Evolutionary conservation across 768 basidiomycete genomes (phyloP), one percentile per base, ranked within the genome.

Genomic region (Russula compacta): DNA sequence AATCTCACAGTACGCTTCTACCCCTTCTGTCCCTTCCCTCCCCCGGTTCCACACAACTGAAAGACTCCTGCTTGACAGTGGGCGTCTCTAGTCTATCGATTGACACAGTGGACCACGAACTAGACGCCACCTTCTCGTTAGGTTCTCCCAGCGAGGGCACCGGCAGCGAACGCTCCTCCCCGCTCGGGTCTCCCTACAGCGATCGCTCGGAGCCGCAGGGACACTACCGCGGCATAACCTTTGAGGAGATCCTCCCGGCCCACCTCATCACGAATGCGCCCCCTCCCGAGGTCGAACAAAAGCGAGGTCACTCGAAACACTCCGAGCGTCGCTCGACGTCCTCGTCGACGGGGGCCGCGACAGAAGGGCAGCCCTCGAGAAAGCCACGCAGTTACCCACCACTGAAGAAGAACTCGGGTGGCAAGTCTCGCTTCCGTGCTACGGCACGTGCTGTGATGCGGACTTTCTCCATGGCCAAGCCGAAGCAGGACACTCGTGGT

Each of bases 201-300:
- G 7, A 19, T 9, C n/a, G 44, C 15, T 21, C 59, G 0, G 38
- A 40, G 17, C 6, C 21, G 51, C 49, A 14, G 19, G 42, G 51
- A 40, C 57, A 38, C 19, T 55, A 64, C 43, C 59, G 59, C 21
- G 63, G 63, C n/a, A 51, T 47, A 4, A 64, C 63, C 7, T 64
- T 61, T 29, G 59, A 50, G 17, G 59, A 64, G 0, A 47, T 64
- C 21, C 49, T 61, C 14, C 54, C 63, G 0, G 1, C 59, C 4
- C 33, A 64, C 5, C 24, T 56, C 17, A 64, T 64, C 12, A 33
- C 59, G 3, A 51, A 24, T 24, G 63, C 63, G 3, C 63, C 63
- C 5, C 40, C 63, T 19, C 36, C 43, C 14, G 38, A 9, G 4
- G 15, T 32, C n/a, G 59, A 61, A 1, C 9, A 19, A 3, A 39